phyloP scores from a whole-genome alignment of 805 yeast species.

The Blastobotrys parvus region DNA sequence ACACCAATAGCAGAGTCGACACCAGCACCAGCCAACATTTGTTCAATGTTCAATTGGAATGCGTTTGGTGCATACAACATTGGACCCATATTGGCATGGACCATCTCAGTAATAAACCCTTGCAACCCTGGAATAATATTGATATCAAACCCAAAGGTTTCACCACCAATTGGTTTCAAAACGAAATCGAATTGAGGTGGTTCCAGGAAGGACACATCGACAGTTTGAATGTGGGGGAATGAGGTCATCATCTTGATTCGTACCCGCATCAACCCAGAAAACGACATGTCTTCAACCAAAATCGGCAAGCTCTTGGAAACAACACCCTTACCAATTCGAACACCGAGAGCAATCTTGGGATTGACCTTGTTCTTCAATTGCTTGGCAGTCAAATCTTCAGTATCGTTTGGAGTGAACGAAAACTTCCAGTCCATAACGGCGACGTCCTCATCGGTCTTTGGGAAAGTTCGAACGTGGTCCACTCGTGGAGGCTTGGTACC shows the following conservation, averaged over 20 bases:
- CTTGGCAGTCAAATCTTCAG: conserved; percentile 74
- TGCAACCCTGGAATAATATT: conserved; percentile 81
- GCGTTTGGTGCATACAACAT: conserved; percentile 84
- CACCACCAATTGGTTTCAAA: conserved; percentile 71
- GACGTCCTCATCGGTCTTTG: conserved; percentile 83
- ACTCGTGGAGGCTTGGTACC: conserved; percentile 96
- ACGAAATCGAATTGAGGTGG: conserved; percentile 86
- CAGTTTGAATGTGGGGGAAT: conserved; percentile 90
- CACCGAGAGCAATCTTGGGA: conserved; percentile 70
- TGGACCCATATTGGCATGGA: conserved; percentile 81
- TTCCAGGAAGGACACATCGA: conserved; percentile 74
- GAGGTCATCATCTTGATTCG: conserved; percentile 82
- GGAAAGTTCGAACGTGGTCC: conserved; percentile 81
- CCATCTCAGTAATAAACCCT: conserved; percentile 75
- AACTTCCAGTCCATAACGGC: conserved; percentile 97
- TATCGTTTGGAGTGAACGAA: conserved; percentile 86
- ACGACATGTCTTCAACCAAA: conserved; percentile 69
- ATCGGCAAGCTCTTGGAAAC: conserved; percentile 59
- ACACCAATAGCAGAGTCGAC: conserved; percentile 81
- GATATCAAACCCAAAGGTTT: conserved; percentile 79
- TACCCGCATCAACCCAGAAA: conserved; percentile 65
- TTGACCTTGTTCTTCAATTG: conserved; percentile 80
- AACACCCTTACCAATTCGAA: conserved; percentile 70
- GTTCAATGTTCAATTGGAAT: conserved; percentile 87
- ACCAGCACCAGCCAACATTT: conserved; percentile 75